phyloP scores from a whole-genome alignment of 306 rosid species.

The Hippophae rhamnoides region DNA sequence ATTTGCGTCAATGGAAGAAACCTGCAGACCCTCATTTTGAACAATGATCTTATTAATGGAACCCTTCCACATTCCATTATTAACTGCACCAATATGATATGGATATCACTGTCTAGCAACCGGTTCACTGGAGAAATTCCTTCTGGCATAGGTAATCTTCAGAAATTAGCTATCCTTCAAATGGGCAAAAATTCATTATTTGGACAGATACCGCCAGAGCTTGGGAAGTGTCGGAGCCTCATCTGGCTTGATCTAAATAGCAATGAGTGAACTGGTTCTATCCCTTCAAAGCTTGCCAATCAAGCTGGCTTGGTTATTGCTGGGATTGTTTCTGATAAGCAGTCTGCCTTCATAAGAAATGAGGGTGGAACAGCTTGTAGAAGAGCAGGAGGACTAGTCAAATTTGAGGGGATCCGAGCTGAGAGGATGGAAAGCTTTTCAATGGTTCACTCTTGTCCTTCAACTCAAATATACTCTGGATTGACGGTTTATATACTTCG shows the following conservation, averaged over 20 bases:
- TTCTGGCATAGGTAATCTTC: constrained; percentile 42
- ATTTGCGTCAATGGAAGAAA: constrained; percentile 48
- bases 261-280: constrained; percentile 37
- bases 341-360: constrained; percentile 65
- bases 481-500: constrained; percentile 43
- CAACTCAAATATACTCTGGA: constrained; percentile 65
- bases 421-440: constrained; percentile 50
- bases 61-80: constrained; percentile 46
- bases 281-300: constrained; percentile 48
- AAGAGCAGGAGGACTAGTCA: constrained; percentile 74
- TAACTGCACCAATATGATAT: constrained; percentile 54
- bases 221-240: constrained; percentile 49
- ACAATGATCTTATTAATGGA: constrained; percentile 50
- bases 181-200: constrained; percentile 61
- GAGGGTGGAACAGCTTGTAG: constrained; percentile 71
- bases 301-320: constrained; percentile 52
- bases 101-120: constrained; percentile 58
- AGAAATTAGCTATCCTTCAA: constrained; percentile 49
- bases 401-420: constrained; percentile 46
- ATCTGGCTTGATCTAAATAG: constrained; percentile 71
- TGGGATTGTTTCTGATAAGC: constrained; percentile 59
- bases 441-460: constrained; percentile 53
- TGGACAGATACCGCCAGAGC: constrained; percentile 56
- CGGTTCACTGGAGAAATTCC: constrained; percentile 48
- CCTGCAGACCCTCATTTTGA: constrained; percentile 47